Evolutionary conservation across 257 asterid genomes (phyloP).

Genomic region (Plantago ovata): DNA sequence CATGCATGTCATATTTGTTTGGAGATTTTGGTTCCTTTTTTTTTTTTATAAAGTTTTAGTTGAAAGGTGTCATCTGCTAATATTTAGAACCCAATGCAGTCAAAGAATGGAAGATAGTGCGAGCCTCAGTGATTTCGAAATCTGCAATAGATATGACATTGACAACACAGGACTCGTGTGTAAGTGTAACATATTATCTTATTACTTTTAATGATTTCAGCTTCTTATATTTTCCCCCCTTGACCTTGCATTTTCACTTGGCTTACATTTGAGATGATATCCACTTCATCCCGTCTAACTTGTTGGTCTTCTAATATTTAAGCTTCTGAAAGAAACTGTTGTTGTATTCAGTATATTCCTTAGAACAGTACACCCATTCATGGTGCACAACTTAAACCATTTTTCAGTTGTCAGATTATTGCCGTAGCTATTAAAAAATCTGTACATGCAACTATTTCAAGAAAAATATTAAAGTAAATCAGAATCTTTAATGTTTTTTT

Average conservation of each 20-base stretch:
- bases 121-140: constrained; percentile 67
- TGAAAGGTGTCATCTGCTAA: constrained; percentile 18
- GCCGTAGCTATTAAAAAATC: background rate
- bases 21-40: constrained; percentile 6
- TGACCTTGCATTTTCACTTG: constrained; percentile 1
- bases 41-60: constrained; percentile 13
- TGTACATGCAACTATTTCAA: background rate
- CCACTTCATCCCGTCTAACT: background rate
- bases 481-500: too few species aligned
- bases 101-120: constrained; percentile 70
- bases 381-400: background rate
- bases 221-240: constrained; percentile 7
- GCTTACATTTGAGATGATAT: background rate
- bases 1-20: too few species aligned
- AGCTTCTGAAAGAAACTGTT: background rate
- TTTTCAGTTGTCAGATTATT: background rate
- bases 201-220: constrained; percentile 2
- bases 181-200: constrained; percentile 33
- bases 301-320: background rate
- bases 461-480: too few species aligned
- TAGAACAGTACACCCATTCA: too few species aligned
- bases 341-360: background rate
- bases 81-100: constrained; percentile 45
- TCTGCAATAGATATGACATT: constrained; percentile 61
- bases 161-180: constrained; percentile 91